Conservation (phyloP, 148 eudicot species). For the Linanthus parryae region DNA sequence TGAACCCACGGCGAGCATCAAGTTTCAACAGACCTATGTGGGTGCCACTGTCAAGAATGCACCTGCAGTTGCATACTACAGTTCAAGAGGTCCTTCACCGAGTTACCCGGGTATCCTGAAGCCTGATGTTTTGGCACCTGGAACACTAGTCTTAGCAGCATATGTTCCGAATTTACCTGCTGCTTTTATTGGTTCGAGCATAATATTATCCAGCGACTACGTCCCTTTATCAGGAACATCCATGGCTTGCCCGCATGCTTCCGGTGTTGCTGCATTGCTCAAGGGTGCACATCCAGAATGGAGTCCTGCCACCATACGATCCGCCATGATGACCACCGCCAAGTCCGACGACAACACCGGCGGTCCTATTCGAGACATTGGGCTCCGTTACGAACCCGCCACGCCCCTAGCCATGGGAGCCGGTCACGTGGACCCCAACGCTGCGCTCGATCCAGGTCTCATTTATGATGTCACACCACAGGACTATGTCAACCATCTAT, state of each 20-base stretch:
- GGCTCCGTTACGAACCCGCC: background rate
- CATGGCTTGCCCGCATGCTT: constrained; percentile 10
- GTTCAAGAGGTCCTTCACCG: constrained; percentile 3
- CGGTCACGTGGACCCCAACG: constrained; percentile 12
- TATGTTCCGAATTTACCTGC: background rate
- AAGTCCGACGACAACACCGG: constrained; percentile 6
- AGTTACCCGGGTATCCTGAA: constrained; percentile 6
- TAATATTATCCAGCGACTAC: background rate
- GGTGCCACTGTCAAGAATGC: constrained; percentile 1
- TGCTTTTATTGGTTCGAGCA: background rate
- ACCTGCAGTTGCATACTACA: background rate
- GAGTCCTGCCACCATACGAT: constrained; percentile 6
- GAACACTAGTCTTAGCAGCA: constrained; percentile 1
- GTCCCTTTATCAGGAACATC: constrained; percentile 1
- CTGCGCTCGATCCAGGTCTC: constrained; percentile 14
- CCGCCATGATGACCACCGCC: constrained; percentile 15
- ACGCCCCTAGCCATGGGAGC: constrained; percentile 16
- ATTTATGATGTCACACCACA: constrained; percentile 19
- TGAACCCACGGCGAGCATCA: background rate
- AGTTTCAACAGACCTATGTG: constrained; percentile 2
- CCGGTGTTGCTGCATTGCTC: constrained; percentile 7
- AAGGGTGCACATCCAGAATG: constrained; percentile 8
- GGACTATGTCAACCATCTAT: constrained; percentile 15
- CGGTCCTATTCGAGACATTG: constrained; percentile 6
- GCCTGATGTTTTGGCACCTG: constrained; percentile 2